Percentiles rank a stretch among this genome's conserved stretches.
phyloP scores from a whole-genome alignment of 805 yeast species.

The Metschnikowia noctiluminum region DNA sequence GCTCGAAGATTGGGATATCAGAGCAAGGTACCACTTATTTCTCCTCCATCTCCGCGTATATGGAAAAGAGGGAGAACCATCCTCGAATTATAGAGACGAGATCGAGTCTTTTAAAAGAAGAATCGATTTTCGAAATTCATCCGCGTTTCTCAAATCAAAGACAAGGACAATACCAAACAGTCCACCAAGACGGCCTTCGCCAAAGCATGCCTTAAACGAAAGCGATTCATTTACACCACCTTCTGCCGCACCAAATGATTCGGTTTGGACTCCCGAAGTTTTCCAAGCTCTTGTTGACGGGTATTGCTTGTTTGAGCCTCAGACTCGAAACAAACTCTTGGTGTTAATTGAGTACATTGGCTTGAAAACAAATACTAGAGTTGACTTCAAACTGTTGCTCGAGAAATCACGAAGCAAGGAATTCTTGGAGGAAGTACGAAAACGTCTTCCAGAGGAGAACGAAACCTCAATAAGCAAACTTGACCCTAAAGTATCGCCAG shows the following conservation, averaged over 20 bases:
- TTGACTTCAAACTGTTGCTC: not conserved
- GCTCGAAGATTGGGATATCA: constrained; percentile 17
- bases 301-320: constrained; percentile 4
- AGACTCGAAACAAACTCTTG: constrained; percentile 3
- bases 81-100: constrained; percentile 12
- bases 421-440: not conserved
- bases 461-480: not conserved
- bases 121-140: not conserved
- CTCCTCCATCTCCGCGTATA: constrained; percentile 15
- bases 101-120: constrained; percentile 6
- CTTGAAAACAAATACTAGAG: not conserved
- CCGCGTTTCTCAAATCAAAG: not conserved
- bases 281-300: constrained; percentile 12
- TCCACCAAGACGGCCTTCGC: not conserved
- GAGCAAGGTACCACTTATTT: constrained; percentile 14
- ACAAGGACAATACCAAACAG: not conserved
- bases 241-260: not conserved
- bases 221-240: not conserved
- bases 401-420: constrained; percentile 2
- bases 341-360: constrained; percentile 3
- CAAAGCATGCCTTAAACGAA: not conserved
- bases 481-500: not conserved
- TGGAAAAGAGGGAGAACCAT: constrained; percentile 17
- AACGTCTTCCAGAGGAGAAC: not conserved
- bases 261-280: constrained; percentile 10